Conservation (phyloP, 2,329 filamentous ascomycete species). For the Fragosphaeria purpurea region DNA sequence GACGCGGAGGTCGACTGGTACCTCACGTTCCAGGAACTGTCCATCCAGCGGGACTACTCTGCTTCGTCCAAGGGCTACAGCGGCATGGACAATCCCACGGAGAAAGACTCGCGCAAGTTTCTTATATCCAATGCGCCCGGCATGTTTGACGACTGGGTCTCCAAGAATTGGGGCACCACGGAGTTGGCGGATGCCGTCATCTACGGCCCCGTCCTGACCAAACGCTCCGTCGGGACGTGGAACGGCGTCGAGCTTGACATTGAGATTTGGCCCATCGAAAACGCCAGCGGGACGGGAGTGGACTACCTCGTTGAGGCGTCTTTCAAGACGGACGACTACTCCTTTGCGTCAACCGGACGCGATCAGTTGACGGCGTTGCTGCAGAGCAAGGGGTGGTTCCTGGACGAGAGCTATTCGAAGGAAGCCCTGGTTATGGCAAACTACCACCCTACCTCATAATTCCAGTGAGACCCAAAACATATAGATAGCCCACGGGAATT, state of each 20-base stretch:
- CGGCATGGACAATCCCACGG: conserved; percentile 17
- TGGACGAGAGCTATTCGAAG: conserved; percentile 18
- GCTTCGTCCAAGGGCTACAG: conserved; percentile 16
- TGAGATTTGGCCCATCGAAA: conserved; percentile 23
- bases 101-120: conserved; percentile 14
- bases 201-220: conserved; percentile 22
- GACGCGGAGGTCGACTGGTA: conserved; percentile 27
- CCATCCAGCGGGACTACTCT: conserved; percentile 22
- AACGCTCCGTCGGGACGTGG: conserved; percentile 21
- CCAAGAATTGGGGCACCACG: conserved; percentile 18
- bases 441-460: conserved; percentile 11
- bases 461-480: no score
- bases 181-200: conserved; percentile 17
- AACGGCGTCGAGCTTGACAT: conserved; percentile 20
- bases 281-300: conserved; percentile 14
- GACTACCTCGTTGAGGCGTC: conserved; percentile 22
- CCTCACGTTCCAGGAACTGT: conserved; percentile 26
- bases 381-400: conserved; percentile 19
- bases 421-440: conserved; percentile 19
- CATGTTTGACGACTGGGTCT: conserved; percentile 21
- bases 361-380: conserved; percentile 14
- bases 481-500: no score
- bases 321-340: conserved; percentile 17
- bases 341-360: conserved; percentile 12
- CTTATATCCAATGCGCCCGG: conserved; percentile 19